These are phyloP conservation scores for Colletotrichum paranaense DNA, from an alignment of 2,329 filamentous ascomycete genomes.

Conservation along the genomic window DNA sequence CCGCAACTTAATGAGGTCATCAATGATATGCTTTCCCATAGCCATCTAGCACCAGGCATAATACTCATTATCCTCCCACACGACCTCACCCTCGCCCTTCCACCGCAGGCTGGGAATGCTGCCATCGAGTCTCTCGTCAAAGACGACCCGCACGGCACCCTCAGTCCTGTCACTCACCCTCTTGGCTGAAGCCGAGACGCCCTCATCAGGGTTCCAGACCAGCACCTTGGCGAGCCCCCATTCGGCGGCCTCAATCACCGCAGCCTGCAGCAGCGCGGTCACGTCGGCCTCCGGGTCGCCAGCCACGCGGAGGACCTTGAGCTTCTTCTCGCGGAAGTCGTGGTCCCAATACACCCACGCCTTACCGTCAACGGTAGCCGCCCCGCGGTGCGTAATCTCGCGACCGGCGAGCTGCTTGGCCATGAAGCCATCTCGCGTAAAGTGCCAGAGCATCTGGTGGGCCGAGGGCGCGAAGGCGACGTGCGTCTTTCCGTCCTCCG, in stretches of 20 bases:
- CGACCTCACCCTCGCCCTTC: conserved; percentile 43
- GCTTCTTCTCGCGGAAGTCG: conserved; percentile 45
- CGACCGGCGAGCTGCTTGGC: conserved; percentile 38
- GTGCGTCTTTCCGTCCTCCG: conserved; percentile 41
- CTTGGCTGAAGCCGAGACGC: conserved; percentile 42
- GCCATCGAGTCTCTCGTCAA: conserved; percentile 44
- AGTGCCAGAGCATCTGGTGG: conserved; percentile 46
- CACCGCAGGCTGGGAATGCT: conserved; percentile 49
- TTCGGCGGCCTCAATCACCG: conserved; percentile 45
- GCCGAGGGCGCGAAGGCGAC: conserved; percentile 47
- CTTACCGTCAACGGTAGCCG: conserved; percentile 40
- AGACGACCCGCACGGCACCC: conserved; percentile 40
- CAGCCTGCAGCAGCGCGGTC: conserved; percentile 45
- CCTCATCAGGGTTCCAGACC: conserved; percentile 49
- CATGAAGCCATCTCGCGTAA: conserved; percentile 44
- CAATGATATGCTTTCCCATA: not conserved
- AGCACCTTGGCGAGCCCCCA: conserved; percentile 48
- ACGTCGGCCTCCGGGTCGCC: conserved; percentile 41
- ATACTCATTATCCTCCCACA: conserved; percentile 45
- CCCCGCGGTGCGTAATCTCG: conserved; percentile 36
- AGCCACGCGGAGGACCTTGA: conserved; percentile 43
- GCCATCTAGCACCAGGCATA: conserved; percentile 41
- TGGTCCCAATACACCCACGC: conserved; percentile 50
- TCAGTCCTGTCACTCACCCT: conserved; percentile 52
- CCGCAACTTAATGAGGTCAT: not conserved